Evolutionary conservation across 2,329 filamentous ascomycete genomes (phyloP), one percentile per base, ranked within the genome.

Genomic region (Arachnopeziza araneosa): DNA sequence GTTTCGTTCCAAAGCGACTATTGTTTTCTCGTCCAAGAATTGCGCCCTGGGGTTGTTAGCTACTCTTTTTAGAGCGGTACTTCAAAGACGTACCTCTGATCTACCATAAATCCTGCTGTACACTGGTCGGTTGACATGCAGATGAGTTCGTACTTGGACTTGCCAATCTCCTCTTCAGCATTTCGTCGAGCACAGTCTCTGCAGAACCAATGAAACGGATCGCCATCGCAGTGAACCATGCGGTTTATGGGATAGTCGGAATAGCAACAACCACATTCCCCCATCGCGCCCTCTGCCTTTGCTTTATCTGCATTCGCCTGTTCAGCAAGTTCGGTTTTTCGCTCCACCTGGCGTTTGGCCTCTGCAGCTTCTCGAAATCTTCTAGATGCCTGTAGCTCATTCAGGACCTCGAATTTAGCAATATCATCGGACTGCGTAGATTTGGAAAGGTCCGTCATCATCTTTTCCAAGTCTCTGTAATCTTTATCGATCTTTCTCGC

Each of bases 181-280:
- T 85, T 85, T 23, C 73, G 80, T 59, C 78, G 83, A 6, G 86
- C 80, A 69, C 91, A 96, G 1, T 75, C 74, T 53, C 78, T 77
- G 72, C 91, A 96, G 72, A 93, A 93, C 69, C 81, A 83, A 62
- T 76, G 74, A 8, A 66, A 49, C 2, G 75, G 65, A 0, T 70
- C 67, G 0, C 81, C 77, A 55, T 84, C 75, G 71, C 91, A 96
- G 64, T 83, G 78, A 1, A 90, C 80, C 77, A 90, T 84, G 54
- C 85, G 81, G 66, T 90, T 89, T 52, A 85, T 73, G 1, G 89
- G 80, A 55, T 79, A 78, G 3, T 91, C 85, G 7, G 79, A 78
- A 68, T 83, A 95, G 73, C 91, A 96, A 69, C 89, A 91, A 51
- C 80, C 81, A 66, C 88, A 96, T 66, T 93, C 89, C 12, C 78